phyloP scores from a whole-genome alignment of 345 rosid genomes.

The Psidium guajava region DNA sequence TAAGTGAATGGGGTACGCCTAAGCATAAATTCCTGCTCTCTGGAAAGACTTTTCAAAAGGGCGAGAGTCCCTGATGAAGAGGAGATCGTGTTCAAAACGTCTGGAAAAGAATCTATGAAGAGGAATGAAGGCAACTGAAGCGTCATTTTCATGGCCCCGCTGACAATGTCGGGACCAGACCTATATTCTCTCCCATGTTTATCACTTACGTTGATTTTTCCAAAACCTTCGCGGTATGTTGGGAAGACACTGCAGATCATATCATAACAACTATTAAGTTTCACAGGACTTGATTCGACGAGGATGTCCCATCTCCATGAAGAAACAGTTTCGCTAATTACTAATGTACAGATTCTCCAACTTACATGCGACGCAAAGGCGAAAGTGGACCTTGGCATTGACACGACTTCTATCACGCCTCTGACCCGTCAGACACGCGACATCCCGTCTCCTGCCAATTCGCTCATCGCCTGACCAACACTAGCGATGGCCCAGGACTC shows the following conservation, averaged over 20 bases:
- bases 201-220: neutral
- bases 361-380: slow-evolving; percentile 45
- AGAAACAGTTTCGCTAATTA: neutral
- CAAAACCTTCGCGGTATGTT: neutral
- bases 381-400: slow-evolving; percentile 25
- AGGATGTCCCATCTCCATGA: neutral
- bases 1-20: neutral
- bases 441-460: too few relatives aligned
- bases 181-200: neutral
- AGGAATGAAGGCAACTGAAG: too few relatives aligned
- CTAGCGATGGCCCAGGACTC: too few relatives aligned
- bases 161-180: neutral
- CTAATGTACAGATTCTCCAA: neutral
- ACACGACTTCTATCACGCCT: slow-evolving; percentile 15
- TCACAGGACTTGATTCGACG: neutral
- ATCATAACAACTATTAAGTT: neutral
- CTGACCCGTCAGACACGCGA: too few relatives aligned
- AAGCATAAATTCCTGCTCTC: neutral
- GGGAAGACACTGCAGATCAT: neutral
- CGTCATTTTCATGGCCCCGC: neutral
- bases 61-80: neutral
- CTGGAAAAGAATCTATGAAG: too few relatives aligned
- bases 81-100: neutral
- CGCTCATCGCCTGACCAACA: too few relatives aligned
- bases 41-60: neutral